phyloP scores from a whole-genome alignment of 805 yeast genomes.

The Wickerhamiella parazyma region DNA sequence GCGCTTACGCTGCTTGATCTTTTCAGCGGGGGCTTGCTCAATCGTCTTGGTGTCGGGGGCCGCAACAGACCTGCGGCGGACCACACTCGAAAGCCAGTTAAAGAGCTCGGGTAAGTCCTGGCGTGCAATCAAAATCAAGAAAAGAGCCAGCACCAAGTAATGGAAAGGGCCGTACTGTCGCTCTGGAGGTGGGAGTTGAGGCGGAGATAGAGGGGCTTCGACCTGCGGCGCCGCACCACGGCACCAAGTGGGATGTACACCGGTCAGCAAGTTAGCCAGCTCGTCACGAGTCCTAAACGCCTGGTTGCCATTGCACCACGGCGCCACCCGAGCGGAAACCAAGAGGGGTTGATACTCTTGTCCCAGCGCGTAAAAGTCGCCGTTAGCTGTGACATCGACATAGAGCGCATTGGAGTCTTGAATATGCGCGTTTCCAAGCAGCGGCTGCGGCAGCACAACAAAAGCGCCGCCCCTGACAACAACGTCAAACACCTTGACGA shows the following conservation, averaged over 20 bases:
- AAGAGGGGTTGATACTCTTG: constrained; percentile 67
- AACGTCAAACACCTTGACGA: constrained; percentile 70
- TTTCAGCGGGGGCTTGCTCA: neutral
- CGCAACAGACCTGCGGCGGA: neutral
- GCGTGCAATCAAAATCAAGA: constrained; percentile 8
- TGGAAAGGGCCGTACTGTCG: neutral
- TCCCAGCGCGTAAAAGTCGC: constrained; percentile 76
- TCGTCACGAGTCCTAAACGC: constrained; percentile 6
- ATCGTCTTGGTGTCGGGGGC: neutral
- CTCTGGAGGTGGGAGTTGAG: constrained; percentile 10
- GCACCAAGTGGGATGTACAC: constrained; percentile 22
- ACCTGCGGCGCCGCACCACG: constrained; percentile 7
- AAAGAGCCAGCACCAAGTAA: constrained; percentile 18
- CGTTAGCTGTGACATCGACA: constrained; percentile 44
- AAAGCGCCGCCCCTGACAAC: constrained; percentile 23
- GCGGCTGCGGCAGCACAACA: constrained; percentile 29
- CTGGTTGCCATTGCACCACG: constrained; percentile 15
- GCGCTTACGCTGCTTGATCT: constrained; percentile 47
- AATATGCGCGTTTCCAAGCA: constrained; percentile 1
- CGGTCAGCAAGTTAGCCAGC: constrained; percentile 12
- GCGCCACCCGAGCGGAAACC: constrained; percentile 38
- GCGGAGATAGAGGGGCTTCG: neutral
- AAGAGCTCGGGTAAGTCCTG: constrained; percentile 14
- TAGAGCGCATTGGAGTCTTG: constrained; percentile 35
- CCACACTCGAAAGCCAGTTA: constrained; percentile 2